These are phyloP conservation scores for Solanum chacoense DNA, from an alignment of 305 asterid genomes.

Conservation along the genomic window DNA sequence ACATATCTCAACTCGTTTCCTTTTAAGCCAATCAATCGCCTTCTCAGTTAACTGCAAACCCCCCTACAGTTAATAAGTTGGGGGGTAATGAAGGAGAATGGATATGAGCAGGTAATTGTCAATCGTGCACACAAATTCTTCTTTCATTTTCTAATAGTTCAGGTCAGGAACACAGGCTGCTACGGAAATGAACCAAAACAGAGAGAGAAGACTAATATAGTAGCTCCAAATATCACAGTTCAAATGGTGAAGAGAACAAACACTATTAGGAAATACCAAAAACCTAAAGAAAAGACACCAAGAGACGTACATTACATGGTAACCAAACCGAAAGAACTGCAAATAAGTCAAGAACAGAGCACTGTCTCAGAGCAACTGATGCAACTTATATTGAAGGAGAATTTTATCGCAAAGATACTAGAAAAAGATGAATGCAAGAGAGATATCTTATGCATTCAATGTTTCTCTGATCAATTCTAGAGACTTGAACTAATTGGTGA, in stretches of 20 bases:
- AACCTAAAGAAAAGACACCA: background rate
- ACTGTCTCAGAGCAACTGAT: background rate
- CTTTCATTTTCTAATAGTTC: background rate
- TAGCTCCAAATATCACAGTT: background rate
- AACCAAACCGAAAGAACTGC: background rate
- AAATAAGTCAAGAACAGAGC: background rate
- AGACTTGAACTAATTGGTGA: background rate
- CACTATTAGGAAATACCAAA: background rate
- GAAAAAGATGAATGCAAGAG: background rate
- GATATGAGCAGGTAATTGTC: background rate
- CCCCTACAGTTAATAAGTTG: background rate
- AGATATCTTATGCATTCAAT: background rate
- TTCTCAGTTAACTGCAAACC: background rate
- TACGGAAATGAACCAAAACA: background rate
- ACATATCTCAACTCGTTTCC: background rate
- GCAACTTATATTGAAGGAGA: background rate
- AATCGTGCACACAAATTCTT: background rate
- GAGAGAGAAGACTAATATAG: background rate
- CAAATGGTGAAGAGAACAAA: background rate
- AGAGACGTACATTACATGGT: background rate
- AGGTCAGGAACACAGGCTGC: background rate
- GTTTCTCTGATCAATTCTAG: background rate
- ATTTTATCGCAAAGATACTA: background rate
- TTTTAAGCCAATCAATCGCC: background rate
- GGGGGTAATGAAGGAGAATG: background rate